These are phyloP conservation scores for Cornus controversa DNA, from an alignment of 148 eudicot genomes.

Conservation along the genomic window DNA sequence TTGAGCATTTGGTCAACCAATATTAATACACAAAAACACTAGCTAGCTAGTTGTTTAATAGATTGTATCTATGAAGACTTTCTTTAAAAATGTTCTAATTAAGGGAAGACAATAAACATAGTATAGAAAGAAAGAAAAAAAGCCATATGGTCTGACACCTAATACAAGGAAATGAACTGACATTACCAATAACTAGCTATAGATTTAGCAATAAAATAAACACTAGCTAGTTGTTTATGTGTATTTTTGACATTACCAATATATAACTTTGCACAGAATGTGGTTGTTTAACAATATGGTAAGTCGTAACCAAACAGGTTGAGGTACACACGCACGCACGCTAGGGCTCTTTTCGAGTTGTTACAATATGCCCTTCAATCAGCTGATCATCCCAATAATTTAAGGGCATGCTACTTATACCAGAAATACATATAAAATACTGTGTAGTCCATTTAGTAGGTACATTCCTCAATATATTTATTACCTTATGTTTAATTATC, in stretches of 20 bases:
- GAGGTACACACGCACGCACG: neutral
- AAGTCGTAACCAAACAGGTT: neutral
- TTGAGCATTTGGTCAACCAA: constrained; percentile 11
- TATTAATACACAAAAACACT: neutral
- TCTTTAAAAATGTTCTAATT: neutral
- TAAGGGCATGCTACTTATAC: neutral
- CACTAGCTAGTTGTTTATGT: no score
- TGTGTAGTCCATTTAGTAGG: neutral
- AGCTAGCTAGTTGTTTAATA: no score
- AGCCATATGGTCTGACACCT: no score
- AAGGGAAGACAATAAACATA: no score
- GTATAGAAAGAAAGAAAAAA: no score
- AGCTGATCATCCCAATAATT: neutral
- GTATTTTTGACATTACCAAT: no score
- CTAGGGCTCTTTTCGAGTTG: neutral
- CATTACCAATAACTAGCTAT: no score
- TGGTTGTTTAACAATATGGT: neutral
- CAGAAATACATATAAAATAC: neutral
- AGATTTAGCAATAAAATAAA: no score
- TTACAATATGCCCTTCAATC: neutral
- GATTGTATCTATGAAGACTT: neutral
- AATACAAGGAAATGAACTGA: no score
- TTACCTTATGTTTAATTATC: neutral
- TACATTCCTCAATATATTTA: neutral
- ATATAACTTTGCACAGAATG: no score